Conservation (phyloP, 2,329 filamentous ascomycete species). For the Phaeosphaeria sp. region DNA sequence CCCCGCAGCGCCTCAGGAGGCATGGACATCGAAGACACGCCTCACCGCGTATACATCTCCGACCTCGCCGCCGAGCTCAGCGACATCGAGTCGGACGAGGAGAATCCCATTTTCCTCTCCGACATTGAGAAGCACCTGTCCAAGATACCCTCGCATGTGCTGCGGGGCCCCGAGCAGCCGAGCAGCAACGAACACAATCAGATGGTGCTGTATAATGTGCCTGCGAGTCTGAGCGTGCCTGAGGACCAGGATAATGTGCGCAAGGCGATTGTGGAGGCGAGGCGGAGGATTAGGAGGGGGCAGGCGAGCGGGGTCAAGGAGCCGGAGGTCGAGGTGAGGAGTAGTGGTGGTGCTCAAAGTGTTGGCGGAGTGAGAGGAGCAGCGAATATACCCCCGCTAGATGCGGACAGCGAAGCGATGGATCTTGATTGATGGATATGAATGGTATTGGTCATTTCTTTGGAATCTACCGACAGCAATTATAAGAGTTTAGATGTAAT, state of each 20-base stretch:
- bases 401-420: constrained; percentile 68
- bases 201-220: constrained; percentile 84
- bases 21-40: constrained; percentile 88
- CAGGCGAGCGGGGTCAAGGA: constrained; percentile 52
- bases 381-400: constrained; percentile 14
- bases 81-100: constrained; percentile 67
- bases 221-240: constrained; percentile 76
- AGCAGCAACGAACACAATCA: constrained; percentile 59
- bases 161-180: constrained; percentile 60
- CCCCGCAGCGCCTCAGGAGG: constrained; percentile 56
- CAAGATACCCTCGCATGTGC: constrained; percentile 71
- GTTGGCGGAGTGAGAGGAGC: constrained; percentile 5
- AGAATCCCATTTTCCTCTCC: constrained; percentile 77
- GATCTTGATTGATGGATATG: constrained; percentile 61
- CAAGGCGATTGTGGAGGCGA: constrained; percentile 82
- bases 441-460: background rate
- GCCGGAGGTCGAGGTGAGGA: constrained; percentile 29
- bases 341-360: background rate
- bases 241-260: constrained; percentile 76
- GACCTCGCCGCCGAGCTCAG: constrained; percentile 88
- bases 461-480: background rate
- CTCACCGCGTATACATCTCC: constrained; percentile 88
- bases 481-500: background rate
- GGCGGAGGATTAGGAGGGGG: constrained; percentile 70
- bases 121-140: constrained; percentile 84